Conservation (phyloP, 176 grass and related monocot genomes). For the Ensete glaucum region DNA sequence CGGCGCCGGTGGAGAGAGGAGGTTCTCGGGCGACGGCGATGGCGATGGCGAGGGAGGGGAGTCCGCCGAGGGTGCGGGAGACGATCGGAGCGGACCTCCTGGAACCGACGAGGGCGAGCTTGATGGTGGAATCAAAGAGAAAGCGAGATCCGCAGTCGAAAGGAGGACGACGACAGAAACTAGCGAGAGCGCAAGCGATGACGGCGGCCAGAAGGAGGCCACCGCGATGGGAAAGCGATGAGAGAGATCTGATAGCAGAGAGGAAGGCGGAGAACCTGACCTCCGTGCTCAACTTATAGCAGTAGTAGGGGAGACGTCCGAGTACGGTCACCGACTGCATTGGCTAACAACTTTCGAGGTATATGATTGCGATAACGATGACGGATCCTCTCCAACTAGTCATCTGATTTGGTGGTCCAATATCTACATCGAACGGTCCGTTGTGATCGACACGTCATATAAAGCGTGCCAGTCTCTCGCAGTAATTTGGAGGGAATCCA, state of each 20-base stretch:
- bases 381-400: no score
- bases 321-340: no score
- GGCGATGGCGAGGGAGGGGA: not conserved
- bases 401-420: no score
- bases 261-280: not conserved
- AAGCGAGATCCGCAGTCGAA: slow-evolving; percentile 15
- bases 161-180: slow-evolving; percentile 10
- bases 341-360: no score
- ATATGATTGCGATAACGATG: no score
- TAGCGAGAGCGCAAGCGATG: slow-evolving; percentile 4
- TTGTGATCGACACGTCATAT: no score
- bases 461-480: no score
- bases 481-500: no score
- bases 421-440: no score
- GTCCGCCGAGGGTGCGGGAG: not conserved
- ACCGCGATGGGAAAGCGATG: not conserved
- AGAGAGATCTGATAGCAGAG: not conserved
- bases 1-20: not conserved
- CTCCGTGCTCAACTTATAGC: no score
- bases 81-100: not conserved
- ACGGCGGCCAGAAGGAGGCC: not conserved
- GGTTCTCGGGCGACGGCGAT: not conserved
- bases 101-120: not conserved
- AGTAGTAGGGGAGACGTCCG: no score
- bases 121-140: not conserved